phyloP scores from a whole-genome alignment of 1,284 basidiomycete species.

The Ceratobasidium sp. region DNA sequence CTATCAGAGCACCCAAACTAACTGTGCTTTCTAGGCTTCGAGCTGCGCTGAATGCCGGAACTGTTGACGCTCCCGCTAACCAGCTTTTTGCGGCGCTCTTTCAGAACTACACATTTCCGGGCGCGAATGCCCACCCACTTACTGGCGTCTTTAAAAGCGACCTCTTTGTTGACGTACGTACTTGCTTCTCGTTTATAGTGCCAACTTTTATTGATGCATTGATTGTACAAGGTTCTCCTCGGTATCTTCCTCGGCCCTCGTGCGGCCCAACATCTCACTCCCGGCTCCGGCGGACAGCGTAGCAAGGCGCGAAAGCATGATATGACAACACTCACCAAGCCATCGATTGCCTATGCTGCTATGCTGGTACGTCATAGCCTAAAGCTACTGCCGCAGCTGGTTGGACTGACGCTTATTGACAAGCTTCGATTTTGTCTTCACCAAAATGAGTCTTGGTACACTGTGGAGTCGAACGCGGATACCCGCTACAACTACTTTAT shows the following conservation, averaged over 20 bases:
- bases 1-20: too few relatives aligned
- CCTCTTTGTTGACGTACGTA: conserved; percentile 1
- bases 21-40: too few relatives aligned
- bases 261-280: neutral
- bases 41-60: too few relatives aligned
- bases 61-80: neutral
- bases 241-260: neutral
- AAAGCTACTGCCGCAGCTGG: neutral
- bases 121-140: neutral
- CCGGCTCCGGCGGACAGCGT: neutral
- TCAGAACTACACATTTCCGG: neutral
- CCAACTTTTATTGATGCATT: too few relatives aligned
- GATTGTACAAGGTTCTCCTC: neutral
- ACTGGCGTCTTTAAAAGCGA: neutral
- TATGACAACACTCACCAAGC: neutral
- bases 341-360: neutral
- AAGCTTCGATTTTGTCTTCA: neutral
- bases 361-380: neutral
- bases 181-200: too few relatives aligned
- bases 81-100: neutral
- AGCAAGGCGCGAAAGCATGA: neutral
- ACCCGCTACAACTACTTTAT: neutral
- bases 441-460: neutral
- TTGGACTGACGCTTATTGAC: neutral
- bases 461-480: neutral